Evolutionary conservation across 2,329 filamentous ascomycete species (phyloP), one percentile per base, ranked within the genome.

Genomic region (Aschersonia sp.): DNA sequence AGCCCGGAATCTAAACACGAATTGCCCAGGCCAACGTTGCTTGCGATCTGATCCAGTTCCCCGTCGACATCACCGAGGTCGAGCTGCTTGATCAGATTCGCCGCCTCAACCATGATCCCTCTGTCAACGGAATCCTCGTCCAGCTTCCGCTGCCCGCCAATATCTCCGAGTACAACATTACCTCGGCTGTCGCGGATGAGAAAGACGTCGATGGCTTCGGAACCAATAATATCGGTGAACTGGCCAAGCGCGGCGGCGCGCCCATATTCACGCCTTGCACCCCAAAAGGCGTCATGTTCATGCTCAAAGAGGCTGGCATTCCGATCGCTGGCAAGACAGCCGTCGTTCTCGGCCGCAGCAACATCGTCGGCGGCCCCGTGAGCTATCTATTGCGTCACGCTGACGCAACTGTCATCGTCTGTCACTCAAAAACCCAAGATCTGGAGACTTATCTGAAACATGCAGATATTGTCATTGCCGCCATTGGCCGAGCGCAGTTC

Each of bases 191-290:
- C 14, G 76, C 85, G 42, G 85, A 90, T 58, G 85, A 92, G 67
- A 98, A 98, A 70, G 92, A 98, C 71, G 92, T 98, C 46, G 92
- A 98, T 67, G 92, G 92, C 46, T 98, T 98, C 61, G 90, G 92
- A 49, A 83, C 87, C 49, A 77, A 76, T 60, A 98, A 96, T 70
- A 96, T 98, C 62, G 92, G 92, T 54, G 90, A 97, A 70, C 77
- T 98, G 57, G 89, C 92, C 58, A 98, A 98, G 76, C 82, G 88
- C 57, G 90, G 92, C 46, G 92, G 92, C 43, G 79, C 78, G 55
- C 92, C 92, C 44, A 74, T 87, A 52, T 98, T 98, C 68, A 79
- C 85, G 42, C 92, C 92, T 44, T 98, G 92, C 75, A 98, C 92
- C 2, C 92, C 92, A 46, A 90, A 96, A 70, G 92, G 92, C 60